Evolutionary conservation across 2,329 filamentous ascomycete genomes (phyloP).

Genomic region (Penicillium palitans): DNA sequence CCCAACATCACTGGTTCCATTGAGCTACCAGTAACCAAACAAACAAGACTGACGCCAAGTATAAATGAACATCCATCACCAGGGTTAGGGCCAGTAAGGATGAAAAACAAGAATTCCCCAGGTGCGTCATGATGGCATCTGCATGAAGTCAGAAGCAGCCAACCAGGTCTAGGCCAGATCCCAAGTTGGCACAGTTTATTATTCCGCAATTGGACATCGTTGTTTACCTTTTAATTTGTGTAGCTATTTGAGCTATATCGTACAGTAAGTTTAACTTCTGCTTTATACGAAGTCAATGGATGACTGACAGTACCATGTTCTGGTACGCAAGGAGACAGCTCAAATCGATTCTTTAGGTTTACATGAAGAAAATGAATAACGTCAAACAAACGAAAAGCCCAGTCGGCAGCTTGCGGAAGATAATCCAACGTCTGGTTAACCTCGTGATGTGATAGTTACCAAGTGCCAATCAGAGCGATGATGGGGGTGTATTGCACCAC

Average conservation of each 20-base stretch:
- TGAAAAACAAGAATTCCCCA: conserved; percentile 22
- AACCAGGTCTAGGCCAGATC: conserved; percentile 2
- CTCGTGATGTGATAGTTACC: background rate
- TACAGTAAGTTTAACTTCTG: background rate
- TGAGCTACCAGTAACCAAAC: background rate
- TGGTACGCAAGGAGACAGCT: background rate
- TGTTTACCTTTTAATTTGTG: background rate
- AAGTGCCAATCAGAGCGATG: conserved; percentile 8
- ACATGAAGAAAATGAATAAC: background rate
- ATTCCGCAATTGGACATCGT: background rate
- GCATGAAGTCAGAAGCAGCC: conserved; percentile 23
- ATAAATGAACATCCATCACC: conserved; percentile 2
- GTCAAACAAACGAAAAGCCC: background rate
- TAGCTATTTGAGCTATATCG: background rate
- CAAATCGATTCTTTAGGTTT: background rate
- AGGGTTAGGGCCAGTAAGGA: conserved; percentile 15
- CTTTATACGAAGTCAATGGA: background rate
- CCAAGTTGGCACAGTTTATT: background rate
- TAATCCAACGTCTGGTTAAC: background rate
- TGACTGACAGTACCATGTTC: background rate
- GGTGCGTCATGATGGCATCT: conserved; percentile 33
- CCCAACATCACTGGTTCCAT: background rate
- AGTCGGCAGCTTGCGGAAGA: conserved; percentile 17
- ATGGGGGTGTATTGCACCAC: conserved; percentile 15
- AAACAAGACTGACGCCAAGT: conserved; percentile 19